Conservation (phyloP, 2,329 filamentous ascomycete species). For the Huntiella savannae region DNA sequence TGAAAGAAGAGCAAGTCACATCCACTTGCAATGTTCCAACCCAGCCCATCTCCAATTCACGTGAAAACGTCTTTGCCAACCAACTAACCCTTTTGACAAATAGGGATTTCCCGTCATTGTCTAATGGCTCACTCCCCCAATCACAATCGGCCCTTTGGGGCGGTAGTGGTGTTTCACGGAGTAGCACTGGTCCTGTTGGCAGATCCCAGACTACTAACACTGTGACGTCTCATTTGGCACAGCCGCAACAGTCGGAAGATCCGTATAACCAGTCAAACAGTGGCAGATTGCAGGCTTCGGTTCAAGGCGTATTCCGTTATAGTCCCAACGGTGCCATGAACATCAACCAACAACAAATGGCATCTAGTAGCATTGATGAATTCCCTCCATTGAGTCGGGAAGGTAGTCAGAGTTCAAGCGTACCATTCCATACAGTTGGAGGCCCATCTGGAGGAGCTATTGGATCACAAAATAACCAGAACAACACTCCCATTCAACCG, state of each 20-base stretch:
- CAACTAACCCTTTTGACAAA: conserved; percentile 2
- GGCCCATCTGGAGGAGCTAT: conserved; percentile 11
- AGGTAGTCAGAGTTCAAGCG: conserved; percentile 19
- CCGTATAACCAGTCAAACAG: conserved; percentile 29
- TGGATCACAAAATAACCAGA: conserved; percentile 3
- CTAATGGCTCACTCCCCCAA: conserved; percentile 35
- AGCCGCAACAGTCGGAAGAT: conserved; percentile 25
- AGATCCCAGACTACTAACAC: conserved; percentile 30
- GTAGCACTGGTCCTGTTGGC: conserved; percentile 28
- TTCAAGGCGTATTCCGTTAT: conserved; percentile 26
- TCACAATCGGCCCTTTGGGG: conserved; percentile 37
- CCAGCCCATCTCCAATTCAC: too few relatives aligned
- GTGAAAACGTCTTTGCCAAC: too few relatives aligned
- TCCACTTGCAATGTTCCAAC: too few relatives aligned
- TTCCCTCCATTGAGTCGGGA: conserved; percentile 43
- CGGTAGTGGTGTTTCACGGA: conserved; percentile 26
- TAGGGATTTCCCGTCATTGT: conserved; percentile 48
- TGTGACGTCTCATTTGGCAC: conserved; percentile 29
- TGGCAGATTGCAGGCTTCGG: conserved; percentile 1
- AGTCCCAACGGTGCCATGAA: conserved; percentile 22
- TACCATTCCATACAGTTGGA: conserved; percentile 3
- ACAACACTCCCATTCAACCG: too few relatives aligned
- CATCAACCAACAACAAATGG: conserved; percentile 20
- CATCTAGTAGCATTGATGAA: conserved; percentile 33
- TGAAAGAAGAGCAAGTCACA: too few relatives aligned